A percentile compares a stretch with the other conserved stretches of the same genome.
Evolutionary conservation across 2,329 filamentous ascomycete genomes (phyloP).

Genomic region (Coniochaeta hoffmannii): DNA sequence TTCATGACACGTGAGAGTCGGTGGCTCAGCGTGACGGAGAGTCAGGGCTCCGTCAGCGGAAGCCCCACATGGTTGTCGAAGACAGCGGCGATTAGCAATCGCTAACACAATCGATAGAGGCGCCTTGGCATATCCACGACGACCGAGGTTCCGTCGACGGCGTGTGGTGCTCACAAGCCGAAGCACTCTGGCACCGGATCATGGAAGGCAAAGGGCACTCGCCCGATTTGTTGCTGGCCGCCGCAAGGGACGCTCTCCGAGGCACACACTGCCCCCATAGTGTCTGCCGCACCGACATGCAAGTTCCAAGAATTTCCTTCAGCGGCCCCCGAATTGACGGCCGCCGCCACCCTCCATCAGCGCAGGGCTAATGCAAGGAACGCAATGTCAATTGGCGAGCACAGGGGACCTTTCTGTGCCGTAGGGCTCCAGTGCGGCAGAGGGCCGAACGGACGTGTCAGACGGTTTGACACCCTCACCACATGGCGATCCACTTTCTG

Average conservation of each 20-base stretch:
- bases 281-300: neutral
- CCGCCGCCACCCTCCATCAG: neutral
- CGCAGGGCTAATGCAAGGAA: neutral
- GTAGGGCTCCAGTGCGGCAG: conserved; percentile 1
- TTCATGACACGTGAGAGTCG: no score
- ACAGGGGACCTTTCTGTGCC: neutral
- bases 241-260: neutral
- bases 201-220: neutral
- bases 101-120: neutral
- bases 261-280: neutral
- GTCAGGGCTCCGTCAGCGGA: neutral
- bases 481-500: neutral
- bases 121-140: neutral
- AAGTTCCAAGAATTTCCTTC: neutral
- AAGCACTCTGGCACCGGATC: neutral
- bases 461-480: neutral
- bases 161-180: neutral
- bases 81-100: neutral
- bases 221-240: neutral
- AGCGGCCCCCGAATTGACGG: neutral
- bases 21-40: no score
- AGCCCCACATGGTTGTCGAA: neutral
- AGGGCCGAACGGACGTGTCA: no score
- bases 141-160: neutral
- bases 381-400: neutral